Evolutionary conservation across 495 filamentous ascomycete genomes (phyloP), one percentile per base, ranked within the genome.

Genomic region (Hypoxylon lienhwacheense): DNA sequence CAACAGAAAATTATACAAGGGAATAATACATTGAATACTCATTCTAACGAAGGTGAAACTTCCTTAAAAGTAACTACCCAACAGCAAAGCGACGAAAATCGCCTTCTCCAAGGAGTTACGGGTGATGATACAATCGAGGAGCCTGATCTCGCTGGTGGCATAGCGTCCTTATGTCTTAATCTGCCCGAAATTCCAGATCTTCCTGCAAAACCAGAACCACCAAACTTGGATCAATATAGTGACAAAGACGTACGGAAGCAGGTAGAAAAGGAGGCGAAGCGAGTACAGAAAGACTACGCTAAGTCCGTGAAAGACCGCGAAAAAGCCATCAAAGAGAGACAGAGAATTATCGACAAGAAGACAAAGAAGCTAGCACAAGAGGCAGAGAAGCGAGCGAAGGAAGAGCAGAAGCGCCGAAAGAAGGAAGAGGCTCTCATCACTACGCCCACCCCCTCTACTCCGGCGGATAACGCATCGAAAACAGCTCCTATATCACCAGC

Each of bases 241-340:
- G 81, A 87, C 65, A 85, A 85, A 53, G 79, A 81, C 14, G 65
- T 77, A 15, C 81, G 81, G 11, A 89, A 86, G 61, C 73, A 80
- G 24, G 85, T 81, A 2, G 80, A 85, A 60, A 85, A 81, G 51
- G 80, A 86, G 47, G 78, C 82, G 40, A 76, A 73, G 49, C 73
- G 70, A 12, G 73, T 67, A 0, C 61, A 78, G 21, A 89, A 88
- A 58, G 70, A 71, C 3, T 85, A 85, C 69, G 73, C 83, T 37
- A 74, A 74, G 55, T 73, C 78, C 7, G 64, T 88, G 45, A 89
- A 86, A 61, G 79, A 85, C 43, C 80, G 80, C 2, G 80, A 83
- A 5, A 85, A 75, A 47, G 74, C 76, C 0, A 69, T 88, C n/a
- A 81, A 73, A 44, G 80, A 83, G 24, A 74, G 84, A 0, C 68